Base-by-base conservation (phyloP, 73 alveolate genomes). In the Paramecium bursaria region DNA sequence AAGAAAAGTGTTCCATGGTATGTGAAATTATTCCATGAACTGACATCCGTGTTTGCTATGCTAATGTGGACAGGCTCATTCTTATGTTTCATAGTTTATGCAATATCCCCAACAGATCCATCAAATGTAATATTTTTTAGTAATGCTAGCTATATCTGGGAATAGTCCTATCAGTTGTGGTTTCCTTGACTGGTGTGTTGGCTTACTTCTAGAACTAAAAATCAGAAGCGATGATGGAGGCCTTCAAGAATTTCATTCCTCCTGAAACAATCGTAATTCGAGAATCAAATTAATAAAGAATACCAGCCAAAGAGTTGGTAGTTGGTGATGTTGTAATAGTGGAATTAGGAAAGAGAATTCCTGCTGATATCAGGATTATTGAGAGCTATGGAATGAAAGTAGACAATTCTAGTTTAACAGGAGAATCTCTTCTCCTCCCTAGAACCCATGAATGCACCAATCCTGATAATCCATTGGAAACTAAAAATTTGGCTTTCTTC, bases 151-250 rank as follows among this genome's bases (percentile, higher is more conserved):
- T 94, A 86, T 94, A 94, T 79, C 74, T 94, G 21, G 98, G 97
- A 19, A 74, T 93, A 6, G 98, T 94, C 42, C 76, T 94, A 47
- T 94, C 88, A 33, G 90, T 91, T 14, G 95, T 94, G 33, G 90
- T 91, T 39, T 31, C 92, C 47, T 42, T 93, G 48, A 92, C 96
- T 1, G 97, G 95, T 0, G 75, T 87, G 5, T 75, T 94, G 73
- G 79, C 95, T 3, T 94, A 74, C 77, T 50, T 86, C 19, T 92
- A 94, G 67, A 85, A 93, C 47, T 77, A 93, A 27, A 92, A 94
- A 53, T 85, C 97, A 48, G 94, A 93, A 19, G 97, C 96, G 50
- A 88, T 94, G 26, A 93, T 94, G 98, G 98, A 92, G 42, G 74
- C 95, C 27, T 94, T 94, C 86, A 93, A 93, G 27, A 67, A 90